These are phyloP conservation scores for Arthroderma uncinatum DNA, from an alignment of 2,329 filamentous ascomycete species.

Conservation along the genomic window DNA sequence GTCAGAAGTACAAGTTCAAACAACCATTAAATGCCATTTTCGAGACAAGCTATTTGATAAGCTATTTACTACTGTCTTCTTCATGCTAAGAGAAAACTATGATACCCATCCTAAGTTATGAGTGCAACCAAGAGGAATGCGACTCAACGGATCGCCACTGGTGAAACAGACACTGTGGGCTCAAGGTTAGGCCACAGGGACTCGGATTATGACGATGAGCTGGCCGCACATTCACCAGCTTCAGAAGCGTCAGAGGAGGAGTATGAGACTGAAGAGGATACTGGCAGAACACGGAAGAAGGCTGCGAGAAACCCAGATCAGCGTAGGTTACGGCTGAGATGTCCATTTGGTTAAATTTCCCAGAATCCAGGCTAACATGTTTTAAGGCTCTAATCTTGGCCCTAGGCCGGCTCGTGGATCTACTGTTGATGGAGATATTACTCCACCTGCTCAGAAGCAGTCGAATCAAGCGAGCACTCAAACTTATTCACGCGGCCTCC, in stretches of 20 bases:
- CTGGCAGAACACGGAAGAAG: neutral
- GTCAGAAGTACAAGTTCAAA: neutral
- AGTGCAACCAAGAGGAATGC: neutral
- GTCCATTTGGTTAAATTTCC: too few species aligned
- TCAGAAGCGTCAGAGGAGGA: constrained; percentile 18
- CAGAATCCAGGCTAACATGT: neutral
- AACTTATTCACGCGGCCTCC: constrained; percentile 29
- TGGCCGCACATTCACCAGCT: neutral
- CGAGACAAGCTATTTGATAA: neutral
- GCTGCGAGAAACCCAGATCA: too few species aligned
- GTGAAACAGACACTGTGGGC: neutral
- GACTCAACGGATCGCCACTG: neutral
- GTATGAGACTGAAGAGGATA: constrained; percentile 15
- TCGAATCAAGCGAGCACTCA: constrained; percentile 8
- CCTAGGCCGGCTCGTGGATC: neutral
- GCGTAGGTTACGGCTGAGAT: neutral
- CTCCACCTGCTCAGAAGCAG: neutral
- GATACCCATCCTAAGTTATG: neutral
- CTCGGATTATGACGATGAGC: neutral
- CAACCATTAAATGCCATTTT: neutral
- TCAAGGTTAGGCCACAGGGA: neutral
- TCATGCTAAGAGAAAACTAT: neutral
- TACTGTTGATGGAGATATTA: neutral
- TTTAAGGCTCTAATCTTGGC: neutral
- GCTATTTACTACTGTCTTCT: neutral